Evolutionary conservation across 805 yeast species (phyloP).

Genomic region (Wickerhamomyces bisporus): DNA sequence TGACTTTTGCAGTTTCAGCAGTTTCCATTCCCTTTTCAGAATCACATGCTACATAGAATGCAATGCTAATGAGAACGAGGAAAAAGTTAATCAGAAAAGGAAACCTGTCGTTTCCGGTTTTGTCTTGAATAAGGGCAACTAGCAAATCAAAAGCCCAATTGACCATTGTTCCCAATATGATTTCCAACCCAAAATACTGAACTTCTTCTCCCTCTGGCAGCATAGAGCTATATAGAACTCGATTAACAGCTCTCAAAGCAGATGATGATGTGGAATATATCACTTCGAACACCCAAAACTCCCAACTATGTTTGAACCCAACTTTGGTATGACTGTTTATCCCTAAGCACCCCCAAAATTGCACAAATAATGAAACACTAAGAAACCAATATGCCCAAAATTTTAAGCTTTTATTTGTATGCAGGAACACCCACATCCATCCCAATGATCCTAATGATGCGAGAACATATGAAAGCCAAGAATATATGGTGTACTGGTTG

Average conservation of each 20-base stretch:
- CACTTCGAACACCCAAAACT: slow-evolving; percentile 37
- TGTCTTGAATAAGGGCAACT: slow-evolving; percentile 35
- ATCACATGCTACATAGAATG: slow-evolving; percentile 26
- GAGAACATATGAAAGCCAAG: slow-evolving; percentile 32
- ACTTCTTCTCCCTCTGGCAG: slow-evolving; percentile 39
- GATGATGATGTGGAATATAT: slow-evolving; percentile 31
- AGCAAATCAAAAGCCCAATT: slow-evolving; percentile 38
- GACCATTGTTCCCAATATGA: slow-evolving; percentile 35
- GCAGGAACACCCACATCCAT: slow-evolving; percentile 34
- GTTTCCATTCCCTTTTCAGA: slow-evolving; percentile 28
- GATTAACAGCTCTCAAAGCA: slow-evolving; percentile 32
- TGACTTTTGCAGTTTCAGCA: background rate
- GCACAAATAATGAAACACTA: slow-evolving; percentile 26
- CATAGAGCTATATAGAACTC: slow-evolving; percentile 33
- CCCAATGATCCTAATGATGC: slow-evolving; percentile 30
- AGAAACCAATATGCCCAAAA: slow-evolving; percentile 33
- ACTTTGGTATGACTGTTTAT: slow-evolving; percentile 23
- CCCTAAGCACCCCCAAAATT: slow-evolving; percentile 37
- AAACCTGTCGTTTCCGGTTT: slow-evolving; percentile 31
- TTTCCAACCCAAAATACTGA: slow-evolving; percentile 37
- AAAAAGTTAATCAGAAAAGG: slow-evolving; percentile 34
- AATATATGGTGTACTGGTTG: slow-evolving; percentile 34
- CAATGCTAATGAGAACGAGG: slow-evolving; percentile 25
- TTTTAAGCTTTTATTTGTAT: slow-evolving; percentile 24
- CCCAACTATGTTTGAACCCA: slow-evolving; percentile 38